Percentiles rank a stretch among this genome's conserved stretches.
phyloP scores from a whole-genome alignment of 164 flowering plant genomes.

The Stephania yunnanensis region DNA sequence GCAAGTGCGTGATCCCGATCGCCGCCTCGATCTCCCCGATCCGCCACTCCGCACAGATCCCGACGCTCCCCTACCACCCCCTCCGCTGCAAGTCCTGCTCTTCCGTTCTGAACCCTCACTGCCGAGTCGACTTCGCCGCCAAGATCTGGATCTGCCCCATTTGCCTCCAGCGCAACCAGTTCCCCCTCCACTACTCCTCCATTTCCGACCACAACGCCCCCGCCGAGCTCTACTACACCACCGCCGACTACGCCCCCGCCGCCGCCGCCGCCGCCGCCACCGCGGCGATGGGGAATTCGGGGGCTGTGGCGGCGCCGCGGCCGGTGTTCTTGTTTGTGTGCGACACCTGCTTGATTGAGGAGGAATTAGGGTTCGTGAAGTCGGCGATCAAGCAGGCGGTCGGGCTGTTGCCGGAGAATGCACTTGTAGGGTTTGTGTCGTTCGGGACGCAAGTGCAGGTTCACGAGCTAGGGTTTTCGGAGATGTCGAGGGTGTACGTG shows the following conservation, averaged over 20 bases:
- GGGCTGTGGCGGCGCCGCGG: slow-evolving; percentile 9
- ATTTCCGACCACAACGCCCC: slow-evolving; percentile 75
- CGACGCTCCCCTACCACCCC: slow-evolving; percentile 68
- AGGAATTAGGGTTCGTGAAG: slow-evolving; percentile 73
- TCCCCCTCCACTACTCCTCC: slow-evolving; percentile 62
- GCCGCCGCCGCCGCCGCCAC: slow-evolving; percentile 15
- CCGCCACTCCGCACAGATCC: slow-evolving; percentile 65
- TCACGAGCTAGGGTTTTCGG: slow-evolving; percentile 84
- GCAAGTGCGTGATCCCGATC: slow-evolving; percentile 95
- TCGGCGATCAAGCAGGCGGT: slow-evolving; percentile 65
- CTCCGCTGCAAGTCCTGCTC: slow-evolving; percentile 59
- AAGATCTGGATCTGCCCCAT: slow-evolving; percentile 97
- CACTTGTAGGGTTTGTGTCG: slow-evolving; percentile 76
- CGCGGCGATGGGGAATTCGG: neutral
- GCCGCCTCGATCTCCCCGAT: slow-evolving; percentile 77
- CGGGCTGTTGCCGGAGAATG: slow-evolving; percentile 81
- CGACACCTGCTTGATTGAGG: slow-evolving; percentile 84
- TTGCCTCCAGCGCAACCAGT: slow-evolving; percentile 77
- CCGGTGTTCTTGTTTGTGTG: slow-evolving; percentile 74
- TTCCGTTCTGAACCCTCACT: slow-evolving; percentile 68
- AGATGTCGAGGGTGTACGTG: slow-evolving; percentile 77
- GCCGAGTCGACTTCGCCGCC: slow-evolving; percentile 70
- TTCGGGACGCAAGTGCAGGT: slow-evolving; percentile 97
- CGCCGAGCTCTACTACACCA: slow-evolving; percentile 77
- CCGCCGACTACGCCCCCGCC: slow-evolving; percentile 50